A percentile compares a stretch with the other conserved stretches of the same genome.
These are phyloP conservation scores for Coprinopsis sp. DNA, from an alignment of 768 basidiomycete genomes.

Conservation along the genomic window DNA sequence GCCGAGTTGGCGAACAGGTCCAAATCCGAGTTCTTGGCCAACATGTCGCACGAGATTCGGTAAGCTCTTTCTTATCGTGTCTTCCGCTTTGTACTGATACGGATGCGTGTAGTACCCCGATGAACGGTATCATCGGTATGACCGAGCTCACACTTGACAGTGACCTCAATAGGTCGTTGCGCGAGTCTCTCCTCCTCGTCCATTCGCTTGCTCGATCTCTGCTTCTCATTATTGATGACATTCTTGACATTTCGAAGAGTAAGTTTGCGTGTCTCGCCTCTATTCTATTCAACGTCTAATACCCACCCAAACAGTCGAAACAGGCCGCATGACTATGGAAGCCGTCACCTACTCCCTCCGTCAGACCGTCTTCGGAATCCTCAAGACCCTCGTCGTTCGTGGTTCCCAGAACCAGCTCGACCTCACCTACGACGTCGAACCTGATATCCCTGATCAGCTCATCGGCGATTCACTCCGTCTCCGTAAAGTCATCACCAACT, in stretches of 20 bases:
- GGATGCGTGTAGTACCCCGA: slow-evolving; percentile 72
- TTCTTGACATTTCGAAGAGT: slow-evolving; percentile 99
- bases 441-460: slow-evolving; percentile 92
- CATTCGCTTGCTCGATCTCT: slow-evolving; percentile 91
- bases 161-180: slow-evolving; percentile 88
- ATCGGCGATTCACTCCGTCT: slow-evolving; percentile 95
- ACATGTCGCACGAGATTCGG: slow-evolving; percentile 98
- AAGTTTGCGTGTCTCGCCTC: slow-evolving; percentile 30
- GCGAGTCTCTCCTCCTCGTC: slow-evolving; percentile 93
- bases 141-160: slow-evolving; percentile 96
- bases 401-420: slow-evolving; percentile 96
- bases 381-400: slow-evolving; percentile 96
- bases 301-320: slow-evolving; percentile 65
- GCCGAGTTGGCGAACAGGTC: slow-evolving; percentile 96
- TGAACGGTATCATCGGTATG: slow-evolving; percentile 99
- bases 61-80: slow-evolving; percentile 31
- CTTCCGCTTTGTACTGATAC: not conserved
- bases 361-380: slow-evolving; percentile 94
- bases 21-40: slow-evolving; percentile 98
- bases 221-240: slow-evolving; percentile 96
- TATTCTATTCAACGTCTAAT: not conserved
- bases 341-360: slow-evolving; percentile 96
- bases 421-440: slow-evolving; percentile 93
- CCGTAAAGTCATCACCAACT: slow-evolving; percentile 92
- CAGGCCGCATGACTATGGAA: slow-evolving; percentile 99